Base-by-base conservation (phyloP, 2,329 filamentous ascomycete genomes). In the Corynespora cassiicola region DNA sequence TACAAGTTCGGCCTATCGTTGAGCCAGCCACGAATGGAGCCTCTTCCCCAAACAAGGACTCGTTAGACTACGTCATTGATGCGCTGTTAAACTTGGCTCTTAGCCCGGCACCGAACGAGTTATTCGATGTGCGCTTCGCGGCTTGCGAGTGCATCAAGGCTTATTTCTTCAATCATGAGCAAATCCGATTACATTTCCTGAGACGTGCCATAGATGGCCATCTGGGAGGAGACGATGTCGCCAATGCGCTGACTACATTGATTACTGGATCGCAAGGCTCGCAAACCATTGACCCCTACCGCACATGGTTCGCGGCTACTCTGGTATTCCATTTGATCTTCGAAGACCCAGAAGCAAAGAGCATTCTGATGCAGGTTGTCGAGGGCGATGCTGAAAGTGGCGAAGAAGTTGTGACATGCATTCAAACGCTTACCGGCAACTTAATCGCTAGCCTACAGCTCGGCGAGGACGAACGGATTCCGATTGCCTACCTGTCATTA, bases 351-450 rank as follows among this genome's bases (percentile, higher is more conserved):
- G 81, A 88, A 49, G 88, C 88, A 2, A 97, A 97, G 65, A 77
- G 78, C 5, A 77, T 87, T 32, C 84, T 91, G 12, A 89, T 95
- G 79, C 79, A 80, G 15, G 84, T 99, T 14, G 89, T 85, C 1
- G 92, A 97, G 68, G 94, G 94, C 8, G 89, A 97, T 65, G 88
- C 88, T 15, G 85, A 86, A 21, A 88, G 79, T 52, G 94, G 92
- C 4, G 94, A 99, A 71, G 94, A 99, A 68, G 90, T 96, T 9
- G 86, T 99, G 9, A 96, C 92, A 1, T 90, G 89, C 58, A 89
- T 99, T 33, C 94, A 99, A 66, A 87, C 85, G 1, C 80, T 97
- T 42, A 83, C 90, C 7, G 87, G 87, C 4, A 92, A 96, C 61
- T 76, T 99, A n/a, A 81, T 95, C 21, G 82, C 84, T 34, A 87